Conservation (phyloP, 192 early-diverging fungal species). For the Umbelopsis ramanniana region DNA sequence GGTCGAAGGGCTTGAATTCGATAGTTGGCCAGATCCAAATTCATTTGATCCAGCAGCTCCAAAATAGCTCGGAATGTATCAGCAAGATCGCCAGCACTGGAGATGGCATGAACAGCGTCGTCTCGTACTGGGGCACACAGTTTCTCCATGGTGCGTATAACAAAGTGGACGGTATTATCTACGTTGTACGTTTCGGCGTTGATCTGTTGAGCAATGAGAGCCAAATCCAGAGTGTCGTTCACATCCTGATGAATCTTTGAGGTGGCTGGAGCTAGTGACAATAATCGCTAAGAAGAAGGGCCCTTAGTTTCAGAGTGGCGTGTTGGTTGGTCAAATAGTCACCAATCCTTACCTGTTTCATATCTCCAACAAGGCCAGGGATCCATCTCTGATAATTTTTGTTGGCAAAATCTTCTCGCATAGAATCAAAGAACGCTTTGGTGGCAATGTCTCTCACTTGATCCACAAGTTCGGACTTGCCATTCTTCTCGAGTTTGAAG, state of each 20-base stretch:
- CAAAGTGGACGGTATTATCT: conserved; percentile 42
- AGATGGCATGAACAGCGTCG: conserved; percentile 44
- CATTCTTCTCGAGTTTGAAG: conserved; percentile 58
- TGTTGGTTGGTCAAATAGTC: too few species aligned
- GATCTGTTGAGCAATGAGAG: conserved; percentile 71
- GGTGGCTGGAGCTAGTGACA: conserved; percentile 63
- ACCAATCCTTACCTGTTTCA: conserved; percentile 51
- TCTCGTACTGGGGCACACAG: conserved; percentile 85
- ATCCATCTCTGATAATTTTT: conserved; percentile 53
- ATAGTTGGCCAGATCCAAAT: conserved; percentile 82
- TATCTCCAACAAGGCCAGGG: conserved; percentile 55
- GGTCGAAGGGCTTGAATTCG: conserved; percentile 69
- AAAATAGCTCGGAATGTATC: conserved; percentile 54
- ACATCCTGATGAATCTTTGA: conserved; percentile 61
- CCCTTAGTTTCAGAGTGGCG: too few species aligned
- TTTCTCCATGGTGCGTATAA: conserved; percentile 64
- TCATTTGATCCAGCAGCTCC: conserved; percentile 75
- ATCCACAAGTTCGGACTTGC: conserved; percentile 50
- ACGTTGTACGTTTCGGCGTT: conserved; percentile 61
- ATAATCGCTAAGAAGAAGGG: conserved; percentile 50
- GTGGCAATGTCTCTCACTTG: conserved; percentile 62
- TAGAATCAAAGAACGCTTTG: conserved; percentile 74
- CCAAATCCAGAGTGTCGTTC: conserved; percentile 67
- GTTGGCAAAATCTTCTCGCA: conserved; percentile 60
- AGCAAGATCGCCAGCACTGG: conserved; percentile 44